phyloP scores from a whole-genome alignment of 768 basidiomycete genomes.

The Lentinula edodes region DNA sequence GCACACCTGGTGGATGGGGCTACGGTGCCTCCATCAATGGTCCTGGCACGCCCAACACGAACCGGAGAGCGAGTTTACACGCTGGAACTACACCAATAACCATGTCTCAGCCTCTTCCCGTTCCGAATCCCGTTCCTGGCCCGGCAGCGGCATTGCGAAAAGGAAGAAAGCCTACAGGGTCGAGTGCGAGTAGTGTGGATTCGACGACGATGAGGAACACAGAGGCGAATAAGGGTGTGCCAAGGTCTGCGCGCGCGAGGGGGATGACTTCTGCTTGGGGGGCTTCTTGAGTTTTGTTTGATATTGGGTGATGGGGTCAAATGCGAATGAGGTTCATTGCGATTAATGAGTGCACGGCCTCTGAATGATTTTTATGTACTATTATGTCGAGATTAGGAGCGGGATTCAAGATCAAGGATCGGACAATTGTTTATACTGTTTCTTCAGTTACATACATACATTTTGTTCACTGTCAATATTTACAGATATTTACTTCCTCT shows the following conservation, averaged over 20 bases:
- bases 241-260: not conserved
- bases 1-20: not conserved
- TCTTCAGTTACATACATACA: too few species aligned
- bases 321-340: too few species aligned
- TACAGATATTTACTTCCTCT: too few species aligned
- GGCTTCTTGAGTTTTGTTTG: too few species aligned
- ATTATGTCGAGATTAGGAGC: too few species aligned
- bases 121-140: not conserved
- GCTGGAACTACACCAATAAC: constrained; percentile 2
- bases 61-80: not conserved
- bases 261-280: not conserved
- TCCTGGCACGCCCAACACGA: not conserved
- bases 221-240: not conserved
- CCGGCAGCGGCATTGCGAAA: not conserved
- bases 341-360: too few species aligned
- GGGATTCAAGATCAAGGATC: too few species aligned
- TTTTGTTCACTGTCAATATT: too few species aligned
- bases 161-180: not conserved
- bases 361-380: too few species aligned
- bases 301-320: too few species aligned
- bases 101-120: not conserved
- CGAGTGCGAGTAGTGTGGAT: not conserved
- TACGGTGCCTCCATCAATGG: not conserved
- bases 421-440: too few species aligned
- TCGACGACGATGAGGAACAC: not conserved